Evolutionary conservation across 176 grass and related monocot species (phyloP).

Genomic region (Carex scoparia): DNA sequence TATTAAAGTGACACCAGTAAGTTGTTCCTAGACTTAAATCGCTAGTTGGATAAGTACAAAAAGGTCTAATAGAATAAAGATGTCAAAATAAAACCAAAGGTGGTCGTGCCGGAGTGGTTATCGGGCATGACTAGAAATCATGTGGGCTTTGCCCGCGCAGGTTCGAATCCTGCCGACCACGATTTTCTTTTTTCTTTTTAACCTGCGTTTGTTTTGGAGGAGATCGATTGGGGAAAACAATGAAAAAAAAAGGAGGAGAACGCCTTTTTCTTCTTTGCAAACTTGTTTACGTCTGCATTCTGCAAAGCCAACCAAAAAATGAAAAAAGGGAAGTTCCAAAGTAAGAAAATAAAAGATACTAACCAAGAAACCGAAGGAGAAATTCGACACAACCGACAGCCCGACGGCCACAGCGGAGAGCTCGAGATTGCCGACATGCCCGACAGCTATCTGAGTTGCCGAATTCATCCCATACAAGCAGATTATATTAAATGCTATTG

Average conservation of each 20-base stretch:
- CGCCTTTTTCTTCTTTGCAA: background rate
- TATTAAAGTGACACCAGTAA: too few species aligned
- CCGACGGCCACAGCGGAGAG: conserved; percentile 66
- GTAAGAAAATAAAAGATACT: background rate
- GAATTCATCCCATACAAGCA: conserved; percentile 74
- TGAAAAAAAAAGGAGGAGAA: background rate
- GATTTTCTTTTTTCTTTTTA: background rate
- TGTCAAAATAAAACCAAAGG: background rate
- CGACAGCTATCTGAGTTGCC: conserved; percentile 67
- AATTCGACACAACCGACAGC: conserved; percentile 63
- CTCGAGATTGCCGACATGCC: conserved; percentile 78
- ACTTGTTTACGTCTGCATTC: background rate
- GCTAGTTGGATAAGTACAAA: too few species aligned
- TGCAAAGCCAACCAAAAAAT: background rate
- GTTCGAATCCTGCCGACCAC: conserved; percentile 99
- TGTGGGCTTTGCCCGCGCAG: conserved; percentile 98
- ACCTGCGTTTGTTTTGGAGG: background rate
- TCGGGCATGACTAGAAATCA: conserved; percentile 99
- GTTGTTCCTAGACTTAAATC: too few species aligned
- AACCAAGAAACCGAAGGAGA: conserved; percentile 91
- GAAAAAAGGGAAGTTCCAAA: too few species aligned
- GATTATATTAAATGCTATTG: conserved; percentile 65
- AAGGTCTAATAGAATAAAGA: too few species aligned
- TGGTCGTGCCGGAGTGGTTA: conserved; percentile 99
- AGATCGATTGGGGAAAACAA: background rate